Percentiles rank a stretch among this genome's conserved stretches.
phyloP scores from a whole-genome alignment of 148 eudicot species.

The Gaultheria prostrata region DNA sequence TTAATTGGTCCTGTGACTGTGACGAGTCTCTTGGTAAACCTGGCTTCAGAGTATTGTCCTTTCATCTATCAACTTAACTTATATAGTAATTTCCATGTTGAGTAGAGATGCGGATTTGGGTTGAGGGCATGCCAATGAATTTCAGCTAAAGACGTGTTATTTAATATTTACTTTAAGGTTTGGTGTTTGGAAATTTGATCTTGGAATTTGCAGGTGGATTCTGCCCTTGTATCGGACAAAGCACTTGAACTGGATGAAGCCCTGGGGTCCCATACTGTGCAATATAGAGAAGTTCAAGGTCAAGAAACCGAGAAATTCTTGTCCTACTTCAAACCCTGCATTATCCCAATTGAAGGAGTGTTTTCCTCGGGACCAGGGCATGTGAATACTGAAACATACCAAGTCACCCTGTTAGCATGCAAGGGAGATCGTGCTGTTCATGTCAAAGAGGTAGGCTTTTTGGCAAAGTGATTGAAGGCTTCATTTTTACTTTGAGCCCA shows the following conservation, averaged over 20 bases:
- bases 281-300: constrained; percentile 78
- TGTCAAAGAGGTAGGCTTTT: constrained; percentile 62
- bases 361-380: constrained; percentile 46
- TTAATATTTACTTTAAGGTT: not conserved
- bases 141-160: not conserved
- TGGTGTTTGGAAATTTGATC: constrained; percentile 9
- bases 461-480: not conserved
- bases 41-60: not conserved
- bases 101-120: not conserved
- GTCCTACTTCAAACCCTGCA: constrained; percentile 80
- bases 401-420: constrained; percentile 50
- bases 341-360: constrained; percentile 65
- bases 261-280: constrained; percentile 68
- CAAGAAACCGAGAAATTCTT: constrained; percentile 71
- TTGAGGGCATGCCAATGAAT: not conserved
- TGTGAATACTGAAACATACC: constrained; percentile 40
- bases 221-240: constrained; percentile 49
- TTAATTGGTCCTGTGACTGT: not conserved
- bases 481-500: not conserved
- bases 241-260: constrained; percentile 73
- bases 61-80: constrained; percentile 3
- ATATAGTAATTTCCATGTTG: not conserved
- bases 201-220: constrained; percentile 44
- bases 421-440: constrained; percentile 67
- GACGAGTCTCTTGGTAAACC: not conserved